Evolutionary conservation across 768 basidiomycete genomes (phyloP).

Genomic region (Lentinula sp.): DNA sequence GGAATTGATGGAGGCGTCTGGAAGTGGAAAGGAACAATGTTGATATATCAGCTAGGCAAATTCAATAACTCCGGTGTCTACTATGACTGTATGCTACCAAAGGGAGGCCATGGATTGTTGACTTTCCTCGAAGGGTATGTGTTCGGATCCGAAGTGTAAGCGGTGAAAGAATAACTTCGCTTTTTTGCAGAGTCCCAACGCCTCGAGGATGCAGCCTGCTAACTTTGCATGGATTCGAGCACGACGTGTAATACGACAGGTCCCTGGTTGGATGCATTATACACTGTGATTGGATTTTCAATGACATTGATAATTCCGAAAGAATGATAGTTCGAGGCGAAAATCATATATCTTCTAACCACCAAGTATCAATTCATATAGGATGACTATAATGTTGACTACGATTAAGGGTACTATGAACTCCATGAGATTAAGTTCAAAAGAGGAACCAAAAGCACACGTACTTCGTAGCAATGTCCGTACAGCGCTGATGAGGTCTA

Average conservation of each 20-base stretch:
- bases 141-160: neutral
- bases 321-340: neutral
- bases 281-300: neutral
- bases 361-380: constrained; percentile 57
- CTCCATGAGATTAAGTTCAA: neutral
- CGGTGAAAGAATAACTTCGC: neutral
- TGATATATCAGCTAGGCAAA: constrained; percentile 38
- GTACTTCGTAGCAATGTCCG: constrained; percentile 95
- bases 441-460: constrained; percentile 26
- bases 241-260: neutral
- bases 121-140: constrained; percentile 42
- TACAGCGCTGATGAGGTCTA: constrained; percentile 92
- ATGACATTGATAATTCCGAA: neutral
- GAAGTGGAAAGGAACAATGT: constrained; percentile 46
- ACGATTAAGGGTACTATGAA: constrained; percentile 84
- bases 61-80: constrained; percentile 38
- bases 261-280: too few relatives aligned
- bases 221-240: constrained; percentile 37
- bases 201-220: constrained; percentile 34
- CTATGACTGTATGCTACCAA: constrained; percentile 32
- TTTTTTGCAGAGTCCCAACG: constrained; percentile 22
- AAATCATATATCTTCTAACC: neutral
- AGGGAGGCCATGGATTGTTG: constrained; percentile 39
- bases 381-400: constrained; percentile 79
- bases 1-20: neutral